A percentile compares a stretch with the other conserved stretches of the same genome.
Evolutionary conservation across 1,284 basidiomycete species (phyloP).

Genomic region (Phlebopus sp.): DNA sequence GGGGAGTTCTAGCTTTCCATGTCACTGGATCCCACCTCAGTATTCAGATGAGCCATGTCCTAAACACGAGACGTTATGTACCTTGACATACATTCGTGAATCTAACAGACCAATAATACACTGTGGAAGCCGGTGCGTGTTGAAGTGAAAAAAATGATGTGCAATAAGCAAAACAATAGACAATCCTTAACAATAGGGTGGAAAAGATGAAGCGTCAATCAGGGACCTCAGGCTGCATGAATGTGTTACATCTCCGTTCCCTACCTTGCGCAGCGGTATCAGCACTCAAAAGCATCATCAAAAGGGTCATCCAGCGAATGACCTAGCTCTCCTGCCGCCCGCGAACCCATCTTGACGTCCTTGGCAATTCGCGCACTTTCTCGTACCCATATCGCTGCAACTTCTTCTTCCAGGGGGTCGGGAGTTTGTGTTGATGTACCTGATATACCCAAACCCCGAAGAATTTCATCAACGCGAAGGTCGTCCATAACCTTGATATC

Average conservation of each 20-base stretch:
- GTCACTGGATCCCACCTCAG: too few species aligned
- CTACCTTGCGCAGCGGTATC: constrained; percentile 1
- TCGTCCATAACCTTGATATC: constrained; percentile 56
- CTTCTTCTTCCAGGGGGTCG: constrained; percentile 60
- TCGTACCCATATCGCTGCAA: constrained; percentile 63
- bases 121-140: too few species aligned
- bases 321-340: constrained; percentile 20
- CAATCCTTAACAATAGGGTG: constrained; percentile 9
- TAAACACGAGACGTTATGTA: constrained; percentile 15
- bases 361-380: constrained; percentile 55
- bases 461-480: constrained; percentile 60
- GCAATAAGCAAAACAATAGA: constrained; percentile 23
- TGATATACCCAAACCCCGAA: constrained; percentile 59
- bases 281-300: constrained; percentile 55
- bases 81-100: constrained; percentile 5
- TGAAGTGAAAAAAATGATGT: too few species aligned
- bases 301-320: constrained; percentile 36
- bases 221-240: constrained; percentile 7
- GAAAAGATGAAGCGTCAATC: constrained; percentile 11
- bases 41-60: neutral
- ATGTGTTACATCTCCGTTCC: constrained; percentile 5
- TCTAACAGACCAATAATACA: constrained; percentile 3
- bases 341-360: constrained; percentile 45
- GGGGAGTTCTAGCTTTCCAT: too few species aligned
- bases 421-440: constrained; percentile 36